Evolutionary conservation across 1,284 basidiomycete species (phyloP), one percentile per base, ranked within the genome.

Genomic region (Ustilago esculenta): DNA sequence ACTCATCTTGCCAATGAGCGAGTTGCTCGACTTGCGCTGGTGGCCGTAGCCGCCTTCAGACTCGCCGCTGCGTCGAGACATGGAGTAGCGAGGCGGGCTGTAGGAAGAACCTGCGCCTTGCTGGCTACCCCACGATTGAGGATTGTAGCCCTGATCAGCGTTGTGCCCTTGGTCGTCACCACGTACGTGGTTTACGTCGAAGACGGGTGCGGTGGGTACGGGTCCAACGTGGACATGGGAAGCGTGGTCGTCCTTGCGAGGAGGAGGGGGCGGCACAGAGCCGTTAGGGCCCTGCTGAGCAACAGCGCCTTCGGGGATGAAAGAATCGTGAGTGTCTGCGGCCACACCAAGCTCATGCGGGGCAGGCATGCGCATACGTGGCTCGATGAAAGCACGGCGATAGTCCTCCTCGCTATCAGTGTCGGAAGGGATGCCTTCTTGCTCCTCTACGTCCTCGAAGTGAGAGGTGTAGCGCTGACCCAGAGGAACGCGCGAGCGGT

Each of bases 1-100:
- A 50, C 75, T 72, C 33, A 81, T 47, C 21, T 72, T 69, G 41
- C 76, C 72, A 20, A 81, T 71, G 49, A 81, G 73, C 40, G 72
- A 72, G 32, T 61, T 61, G 46, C 63, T 66, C 40, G 72, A 65
- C 42, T 70, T 68, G 40, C 58, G 65, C 39, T 57, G 57, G 42
- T 63, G 56, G 34, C 57, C 51, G 45, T 63, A 60, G 30, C 65
- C 69, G 12, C 56, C 56, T 33, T 71, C 60, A 8, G 55, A 63
- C 33, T 64, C 60, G 36, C 48, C 40, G 37, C 63, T 55, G 49
- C 40, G 57, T 37, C 57, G 58, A 35, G 49, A 52, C 60, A 72
- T 51, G 51, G 70, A 59, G 34, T 48, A 50, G 27, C 63, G 61
- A 12, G 59, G 61, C 36, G 63, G 50, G 15, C 53, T 61, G 39